Evolutionary conservation across 306 rosid genomes (phyloP).

Genomic region (Vigna hirtella): DNA sequence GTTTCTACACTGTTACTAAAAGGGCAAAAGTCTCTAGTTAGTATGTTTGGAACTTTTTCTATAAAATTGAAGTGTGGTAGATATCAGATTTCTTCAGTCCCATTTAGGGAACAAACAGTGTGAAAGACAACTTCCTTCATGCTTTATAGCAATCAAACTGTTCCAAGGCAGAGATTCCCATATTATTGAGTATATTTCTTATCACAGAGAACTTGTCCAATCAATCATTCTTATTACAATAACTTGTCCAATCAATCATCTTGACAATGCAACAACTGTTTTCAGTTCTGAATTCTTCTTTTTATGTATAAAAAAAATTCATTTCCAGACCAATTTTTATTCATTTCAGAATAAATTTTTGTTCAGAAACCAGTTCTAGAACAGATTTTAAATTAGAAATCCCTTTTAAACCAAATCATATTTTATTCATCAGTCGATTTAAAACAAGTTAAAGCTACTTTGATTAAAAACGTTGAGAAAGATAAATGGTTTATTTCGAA

Average conservation of each 20-base stretch:
- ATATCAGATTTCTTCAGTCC: conserved; percentile 6
- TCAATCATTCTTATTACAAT: conserved; percentile 8
- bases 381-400: neutral
- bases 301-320: neutral
- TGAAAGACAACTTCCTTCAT: conserved; percentile 20
- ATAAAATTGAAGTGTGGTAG: neutral
- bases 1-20: neutral
- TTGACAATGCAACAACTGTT: conserved; percentile 12
- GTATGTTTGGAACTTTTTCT: neutral
- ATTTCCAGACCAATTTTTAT: neutral
- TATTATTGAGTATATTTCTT: neutral
- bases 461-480: neutral
- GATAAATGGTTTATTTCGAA: neutral
- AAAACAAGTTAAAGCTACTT: neutral
- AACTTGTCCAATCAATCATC: conserved; percentile 26
- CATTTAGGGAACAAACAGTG: neutral
- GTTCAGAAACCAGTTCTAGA: neutral
- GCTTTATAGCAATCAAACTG: conserved; percentile 29
- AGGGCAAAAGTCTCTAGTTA: neutral
- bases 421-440: neutral
- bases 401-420: neutral
- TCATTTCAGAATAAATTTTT: neutral
- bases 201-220: neutral
- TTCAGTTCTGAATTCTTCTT: neutral
- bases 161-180: conserved; percentile 4